Base-by-base conservation (phyloP, 768 basidiomycete genomes). In the Mycena filopes region DNA sequence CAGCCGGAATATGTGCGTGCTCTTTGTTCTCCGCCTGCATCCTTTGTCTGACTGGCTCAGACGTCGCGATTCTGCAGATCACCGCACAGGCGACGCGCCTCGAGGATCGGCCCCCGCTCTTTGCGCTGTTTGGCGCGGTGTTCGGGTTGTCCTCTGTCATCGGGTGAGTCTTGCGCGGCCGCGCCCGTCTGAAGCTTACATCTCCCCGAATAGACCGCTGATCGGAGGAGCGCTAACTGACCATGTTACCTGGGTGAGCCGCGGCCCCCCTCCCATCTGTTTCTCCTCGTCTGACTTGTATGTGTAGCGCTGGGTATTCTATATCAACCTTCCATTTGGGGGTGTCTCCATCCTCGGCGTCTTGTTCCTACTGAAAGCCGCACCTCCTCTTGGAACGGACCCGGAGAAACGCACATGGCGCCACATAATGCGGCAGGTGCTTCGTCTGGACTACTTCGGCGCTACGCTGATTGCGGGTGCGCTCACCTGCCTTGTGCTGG, bases 401-500 rank as follows among this genome's bases (percentile, higher is more conserved):
- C 68, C 51, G 16, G 47, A 45, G 16, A 65, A 62, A 33, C 53
- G 60, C 20, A 46, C 66, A 4, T 13, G 8, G 1, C 28, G 62
- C 59, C 63, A 71, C 40, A 49, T 66, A 21, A 63, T 67, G 45
- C 28, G 64, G 20, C 51, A 70, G 53, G 55, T 51, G 0, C 46
- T 61, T 7, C 28, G 41, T 11, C 68, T 83, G 50, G 81, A 84
- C 63, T 82, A 73, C 71, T 12, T 82, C 55, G 83, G 81, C 15
- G 74, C 77, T 0, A 65, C 69, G 23, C 72, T 83, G 26, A 71
- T 78, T 48, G 71, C 82, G 42, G 76, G 49, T 4, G 55, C 74
- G 16, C 71, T 81, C 36, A 80, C 77, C 16, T 73, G 71, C 50
- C 72, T 83, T 11, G 73, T 83, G 23, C 72, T 84, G 8, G 77